Conservation (phyloP, 2,329 filamentous ascomycete genomes). For the Pyrenophora graminea region DNA sequence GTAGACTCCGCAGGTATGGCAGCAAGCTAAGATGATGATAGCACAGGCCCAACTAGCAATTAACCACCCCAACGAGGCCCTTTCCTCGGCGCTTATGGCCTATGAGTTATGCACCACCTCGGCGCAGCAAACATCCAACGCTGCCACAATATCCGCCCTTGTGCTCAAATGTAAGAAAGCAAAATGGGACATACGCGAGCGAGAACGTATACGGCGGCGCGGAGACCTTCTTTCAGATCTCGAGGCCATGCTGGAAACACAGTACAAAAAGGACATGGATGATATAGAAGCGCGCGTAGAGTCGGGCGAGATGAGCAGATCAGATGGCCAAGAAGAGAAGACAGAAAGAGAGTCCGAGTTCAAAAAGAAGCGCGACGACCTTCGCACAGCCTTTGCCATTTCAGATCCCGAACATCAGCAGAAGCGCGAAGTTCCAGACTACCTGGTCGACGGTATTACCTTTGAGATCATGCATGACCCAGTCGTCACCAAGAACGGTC, state of each 20-base stretch:
- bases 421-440: slow-evolving; percentile 68
- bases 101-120: slow-evolving; percentile 68
- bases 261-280: slow-evolving; percentile 41
- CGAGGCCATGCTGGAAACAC: slow-evolving; percentile 48
- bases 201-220: slow-evolving; percentile 60
- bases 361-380: slow-evolving; percentile 50
- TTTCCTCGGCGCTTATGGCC: slow-evolving; percentile 70
- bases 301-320: slow-evolving; percentile 45
- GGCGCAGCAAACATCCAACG: slow-evolving; percentile 65
- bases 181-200: slow-evolving; percentile 79
- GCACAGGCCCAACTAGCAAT: slow-evolving; percentile 81
- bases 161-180: slow-evolving; percentile 83
- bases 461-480: slow-evolving; percentile 75
- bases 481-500: slow-evolving; percentile 77
- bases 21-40: slow-evolving; percentile 25
- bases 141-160: slow-evolving; percentile 71
- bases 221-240: slow-evolving; percentile 65
- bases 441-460: slow-evolving; percentile 75
- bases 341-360: slow-evolving; percentile 50
- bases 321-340: slow-evolving; percentile 54
- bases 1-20: not conserved
- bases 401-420: slow-evolving; percentile 52
- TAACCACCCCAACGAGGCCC: slow-evolving; percentile 71
- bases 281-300: slow-evolving; percentile 47
- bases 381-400: slow-evolving; percentile 53